phyloP scores from a whole-genome alignment of 306 rosid species.

The Citrullus mucosospermus region DNA sequence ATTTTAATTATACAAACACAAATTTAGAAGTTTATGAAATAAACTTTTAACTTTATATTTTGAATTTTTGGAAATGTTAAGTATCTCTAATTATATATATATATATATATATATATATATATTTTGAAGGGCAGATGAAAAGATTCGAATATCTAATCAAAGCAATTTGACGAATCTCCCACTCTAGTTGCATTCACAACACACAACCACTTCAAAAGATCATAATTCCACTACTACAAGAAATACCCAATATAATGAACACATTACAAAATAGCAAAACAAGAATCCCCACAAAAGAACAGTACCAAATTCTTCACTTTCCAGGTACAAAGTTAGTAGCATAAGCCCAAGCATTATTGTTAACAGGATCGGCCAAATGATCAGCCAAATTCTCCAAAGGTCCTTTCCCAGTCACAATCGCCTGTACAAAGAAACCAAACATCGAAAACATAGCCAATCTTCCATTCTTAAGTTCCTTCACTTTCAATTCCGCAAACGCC shows the following conservation, averaged over 20 bases:
- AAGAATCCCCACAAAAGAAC: neutral
- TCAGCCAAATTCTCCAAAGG: constrained; percentile 17
- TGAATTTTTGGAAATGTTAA: no score
- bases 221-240: neutral
- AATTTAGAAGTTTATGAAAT: no score
- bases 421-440: constrained; percentile 22
- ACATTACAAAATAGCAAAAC: neutral
- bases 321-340: constrained; percentile 22
- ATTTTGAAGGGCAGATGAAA: no score
- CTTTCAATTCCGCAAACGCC: constrained; percentile 19
- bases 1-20: no score
- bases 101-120: no score
- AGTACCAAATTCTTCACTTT: neutral
- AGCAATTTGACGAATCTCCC: no score
- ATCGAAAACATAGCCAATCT: constrained; percentile 20
- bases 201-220: neutral
- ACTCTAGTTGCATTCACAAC: no score
- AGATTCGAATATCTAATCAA: no score
- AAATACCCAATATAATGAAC: neutral
- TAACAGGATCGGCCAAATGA: constrained; percentile 20
- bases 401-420: constrained; percentile 19
- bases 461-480: constrained; percentile 21
- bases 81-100: no score
- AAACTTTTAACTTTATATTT: no score
- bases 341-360: constrained; percentile 20